phyloP scores from a whole-genome alignment of 2,329 filamentous ascomycete species.

The Myotisia sp. region DNA sequence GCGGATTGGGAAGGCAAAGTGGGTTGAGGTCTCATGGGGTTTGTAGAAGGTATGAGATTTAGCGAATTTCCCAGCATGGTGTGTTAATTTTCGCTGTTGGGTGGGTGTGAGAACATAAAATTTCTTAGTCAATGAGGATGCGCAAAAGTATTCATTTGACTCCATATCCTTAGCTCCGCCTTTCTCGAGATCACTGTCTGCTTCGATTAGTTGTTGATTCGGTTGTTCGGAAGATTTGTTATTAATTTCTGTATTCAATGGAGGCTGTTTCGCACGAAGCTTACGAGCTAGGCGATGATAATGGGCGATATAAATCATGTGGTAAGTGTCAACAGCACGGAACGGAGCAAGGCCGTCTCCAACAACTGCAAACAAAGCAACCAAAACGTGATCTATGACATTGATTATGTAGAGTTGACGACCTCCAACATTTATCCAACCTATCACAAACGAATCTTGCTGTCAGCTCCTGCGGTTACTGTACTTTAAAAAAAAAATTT shows the following conservation, averaged over 20 bases:
- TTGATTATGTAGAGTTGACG: slow-evolving; percentile 56
- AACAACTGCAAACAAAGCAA: slow-evolving; percentile 56
- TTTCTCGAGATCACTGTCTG: slow-evolving; percentile 31
- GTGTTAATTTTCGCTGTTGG: slow-evolving; percentile 55
- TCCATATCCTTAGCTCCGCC: slow-evolving; percentile 22
- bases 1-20: slow-evolving; percentile 61
- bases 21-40: slow-evolving; percentile 70
- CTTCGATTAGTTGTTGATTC: slow-evolving; percentile 26
- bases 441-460: no score
- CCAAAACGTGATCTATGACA: slow-evolving; percentile 56
- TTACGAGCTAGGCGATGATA: slow-evolving; percentile 56
- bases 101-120: slow-evolving; percentile 48
- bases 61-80: slow-evolving; percentile 67
- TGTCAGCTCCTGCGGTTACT: neutral
- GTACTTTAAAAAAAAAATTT: neutral
- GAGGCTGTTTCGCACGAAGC: slow-evolving; percentile 44
- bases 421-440: slow-evolving; percentile 70
- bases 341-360: slow-evolving; percentile 61
- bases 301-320: slow-evolving; percentile 68
- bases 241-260: slow-evolving; percentile 51
- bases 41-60: slow-evolving; percentile 83
- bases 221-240: slow-evolving; percentile 42
- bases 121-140: no score
- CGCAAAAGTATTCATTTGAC: slow-evolving; percentile 35
- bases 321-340: slow-evolving; percentile 67